Conservation (phyloP, 192 early-diverging fungal genomes). For the Mortierella alpina region DNA sequence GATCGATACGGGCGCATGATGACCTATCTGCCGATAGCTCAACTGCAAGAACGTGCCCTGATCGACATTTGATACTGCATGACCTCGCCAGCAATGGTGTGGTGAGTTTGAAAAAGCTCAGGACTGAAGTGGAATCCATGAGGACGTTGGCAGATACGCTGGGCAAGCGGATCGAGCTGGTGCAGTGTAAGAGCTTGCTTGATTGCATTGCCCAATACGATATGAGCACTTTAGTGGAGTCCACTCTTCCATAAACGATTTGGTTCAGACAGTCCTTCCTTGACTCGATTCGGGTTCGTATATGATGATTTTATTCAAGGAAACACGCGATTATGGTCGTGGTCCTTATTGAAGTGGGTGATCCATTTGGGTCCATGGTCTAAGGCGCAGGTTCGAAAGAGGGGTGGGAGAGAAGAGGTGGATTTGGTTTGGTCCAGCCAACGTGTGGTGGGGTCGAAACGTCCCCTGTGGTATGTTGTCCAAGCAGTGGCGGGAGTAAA, state of each 20-base stretch:
- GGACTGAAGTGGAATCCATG: constrained; percentile 7
- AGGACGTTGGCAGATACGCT: background rate
- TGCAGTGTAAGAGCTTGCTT: constrained; percentile 12
- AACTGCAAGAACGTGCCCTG: background rate
- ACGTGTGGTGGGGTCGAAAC: no score
- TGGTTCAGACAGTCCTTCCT: background rate
- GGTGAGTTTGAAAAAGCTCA: constrained; percentile 18
- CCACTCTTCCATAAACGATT: background rate
- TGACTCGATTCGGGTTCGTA: background rate
- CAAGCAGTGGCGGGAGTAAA: background rate
- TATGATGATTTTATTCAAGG: no score
- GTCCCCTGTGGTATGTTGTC: background rate
- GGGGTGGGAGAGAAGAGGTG: no score
- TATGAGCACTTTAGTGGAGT: constrained; percentile 12
- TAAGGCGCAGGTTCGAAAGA: no score
- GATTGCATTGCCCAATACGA: constrained; percentile 32
- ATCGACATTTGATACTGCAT: constrained; percentile 24
- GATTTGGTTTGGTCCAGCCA: no score
- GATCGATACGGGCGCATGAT: background rate
- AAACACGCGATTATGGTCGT: background rate
- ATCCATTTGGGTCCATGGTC: no score
- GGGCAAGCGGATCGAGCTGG: constrained; percentile 15
- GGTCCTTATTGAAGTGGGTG: no score
- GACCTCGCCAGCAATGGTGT: constrained; percentile 25
- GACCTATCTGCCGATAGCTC: background rate